These are phyloP conservation scores for Aureobasidium lini DNA, from an alignment of 2,329 filamentous ascomycete genomes.

Conservation along the genomic window DNA sequence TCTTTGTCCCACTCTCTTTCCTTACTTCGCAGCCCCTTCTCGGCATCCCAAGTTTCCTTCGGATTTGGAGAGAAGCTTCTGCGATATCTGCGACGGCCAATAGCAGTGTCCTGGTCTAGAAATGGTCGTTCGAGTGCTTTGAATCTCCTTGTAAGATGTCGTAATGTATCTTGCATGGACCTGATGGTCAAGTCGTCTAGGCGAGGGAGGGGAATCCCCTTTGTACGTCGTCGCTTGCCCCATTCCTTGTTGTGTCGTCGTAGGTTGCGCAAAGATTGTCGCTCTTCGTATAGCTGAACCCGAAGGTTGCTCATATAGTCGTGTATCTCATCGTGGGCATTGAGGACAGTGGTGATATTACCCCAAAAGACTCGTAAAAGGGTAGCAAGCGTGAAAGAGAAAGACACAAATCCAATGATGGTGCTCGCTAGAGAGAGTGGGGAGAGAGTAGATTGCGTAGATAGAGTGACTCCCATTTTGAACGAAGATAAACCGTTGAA, in stretches of 20 bases:
- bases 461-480: conserved; percentile 27
- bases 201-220: conserved; percentile 1
- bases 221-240: not conserved
- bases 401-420: conserved; percentile 35
- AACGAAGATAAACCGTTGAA: not conserved
- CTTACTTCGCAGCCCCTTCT: conserved; percentile 15
- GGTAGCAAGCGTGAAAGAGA: conserved; percentile 37
- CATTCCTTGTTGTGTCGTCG: conserved; percentile 19
- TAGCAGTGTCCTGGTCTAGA: conserved; percentile 18
- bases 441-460: conserved; percentile 22
- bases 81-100: not conserved
- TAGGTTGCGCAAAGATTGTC: conserved; percentile 27
- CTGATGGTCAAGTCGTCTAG: conserved; percentile 30
- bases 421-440: conserved; percentile 30
- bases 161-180: conserved; percentile 30
- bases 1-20: conserved; percentile 19
- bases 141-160: conserved; percentile 31
- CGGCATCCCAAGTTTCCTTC: not conserved
- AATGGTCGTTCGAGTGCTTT: conserved; percentile 33
- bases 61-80: not conserved
- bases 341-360: conserved; percentile 31
- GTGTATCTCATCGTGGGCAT: conserved; percentile 33
- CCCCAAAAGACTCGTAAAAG: conserved; percentile 36
- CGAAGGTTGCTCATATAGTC: conserved; percentile 34
- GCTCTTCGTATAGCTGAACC: conserved; percentile 35